These are phyloP conservation scores for Podospora conica DNA, from an alignment of 495 filamentous ascomycete species.

Conservation along the genomic window DNA sequence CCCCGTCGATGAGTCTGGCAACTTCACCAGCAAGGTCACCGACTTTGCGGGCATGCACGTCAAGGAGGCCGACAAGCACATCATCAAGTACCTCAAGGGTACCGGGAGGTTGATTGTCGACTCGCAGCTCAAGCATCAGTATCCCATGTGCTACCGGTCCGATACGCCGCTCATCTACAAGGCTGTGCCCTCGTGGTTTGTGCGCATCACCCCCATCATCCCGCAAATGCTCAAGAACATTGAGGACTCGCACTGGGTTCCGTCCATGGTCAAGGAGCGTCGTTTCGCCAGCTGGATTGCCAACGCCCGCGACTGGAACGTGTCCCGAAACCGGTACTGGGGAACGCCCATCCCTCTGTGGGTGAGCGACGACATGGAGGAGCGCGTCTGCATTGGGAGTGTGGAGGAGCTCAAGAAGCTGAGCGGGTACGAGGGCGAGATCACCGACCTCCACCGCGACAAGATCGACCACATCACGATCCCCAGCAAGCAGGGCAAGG, in stretches of 20 bases:
- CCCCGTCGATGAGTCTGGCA: slow-evolving; percentile 76
- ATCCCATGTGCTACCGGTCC: slow-evolving; percentile 92
- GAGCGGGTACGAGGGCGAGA: slow-evolving; percentile 75
- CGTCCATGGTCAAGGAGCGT: slow-evolving; percentile 83
- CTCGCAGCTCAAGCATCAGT: slow-evolving; percentile 86
- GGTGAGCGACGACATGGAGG: slow-evolving; percentile 82
- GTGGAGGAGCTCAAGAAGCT: slow-evolving; percentile 79
- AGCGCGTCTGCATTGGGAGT: slow-evolving; percentile 83
- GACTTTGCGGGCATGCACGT: slow-evolving; percentile 90
- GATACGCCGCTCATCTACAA: slow-evolving; percentile 94
- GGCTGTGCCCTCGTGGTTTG: slow-evolving; percentile 93
- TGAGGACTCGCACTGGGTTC: slow-evolving; percentile 90
- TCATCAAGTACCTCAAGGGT: slow-evolving; percentile 85
- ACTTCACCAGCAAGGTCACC: slow-evolving; percentile 71
- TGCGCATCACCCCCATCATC: slow-evolving; percentile 78
- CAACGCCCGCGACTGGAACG: slow-evolving; percentile 96
- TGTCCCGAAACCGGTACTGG: slow-evolving; percentile 95
- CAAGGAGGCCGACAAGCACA: slow-evolving; percentile 89
- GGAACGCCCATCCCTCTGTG: slow-evolving; percentile 94
- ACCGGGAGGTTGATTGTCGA: slow-evolving; percentile 79
- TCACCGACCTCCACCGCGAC: slow-evolving; percentile 90
- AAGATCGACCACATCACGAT: slow-evolving; percentile 96
- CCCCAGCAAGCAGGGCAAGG: slow-evolving; percentile 85
- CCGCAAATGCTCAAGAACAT: slow-evolving; percentile 88
- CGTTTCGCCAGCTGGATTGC: slow-evolving; percentile 61